Percentiles rank a stretch among this genome's conserved stretches.
These are phyloP conservation scores for Debaryomyces robertsiae DNA, from an alignment of 1,139 yeast genomes.

Conservation along the genomic window DNA sequence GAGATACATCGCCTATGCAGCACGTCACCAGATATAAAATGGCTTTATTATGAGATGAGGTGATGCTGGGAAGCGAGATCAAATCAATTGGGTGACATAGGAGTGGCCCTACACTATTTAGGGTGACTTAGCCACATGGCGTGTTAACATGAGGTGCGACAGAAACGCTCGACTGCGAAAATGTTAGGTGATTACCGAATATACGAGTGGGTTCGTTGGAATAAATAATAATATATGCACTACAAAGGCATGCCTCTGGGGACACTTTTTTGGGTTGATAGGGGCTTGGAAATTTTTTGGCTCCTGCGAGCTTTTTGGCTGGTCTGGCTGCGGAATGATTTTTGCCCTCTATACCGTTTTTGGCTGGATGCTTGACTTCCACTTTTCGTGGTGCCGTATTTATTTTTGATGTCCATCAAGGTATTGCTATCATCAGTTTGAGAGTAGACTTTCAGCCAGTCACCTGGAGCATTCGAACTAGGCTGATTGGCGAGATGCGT, in stretches of 20 bases:
- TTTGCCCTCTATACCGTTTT: conserved; percentile 1
- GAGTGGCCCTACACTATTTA: no score
- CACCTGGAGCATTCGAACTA: conserved; percentile 1
- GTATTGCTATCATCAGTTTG: conserved; percentile 2
- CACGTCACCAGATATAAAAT: no score
- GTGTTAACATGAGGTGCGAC: no score
- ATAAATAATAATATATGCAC: conserved; percentile 2
- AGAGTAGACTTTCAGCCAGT: conserved; percentile 3
- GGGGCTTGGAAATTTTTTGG: conserved; percentile 5
- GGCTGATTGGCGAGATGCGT: conserved; percentile 15
- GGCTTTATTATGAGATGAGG: no score
- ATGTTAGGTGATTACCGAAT: no score
- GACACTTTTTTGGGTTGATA: conserved; percentile 1
- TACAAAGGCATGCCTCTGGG: conserved; percentile 13
- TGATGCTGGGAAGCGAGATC: no score
- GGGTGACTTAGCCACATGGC: no score
- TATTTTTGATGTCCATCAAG: conserved; percentile 2
- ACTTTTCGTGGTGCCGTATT: conserved; percentile 1
- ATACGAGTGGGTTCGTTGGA: conserved; percentile 6
- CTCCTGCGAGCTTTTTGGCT: conserved; percentile 2
- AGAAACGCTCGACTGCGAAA: no score
- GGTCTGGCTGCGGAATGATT: conserved; percentile 1
- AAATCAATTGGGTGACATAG: no score
- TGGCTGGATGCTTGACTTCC: conserved; percentile 1
- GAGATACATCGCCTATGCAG: no score